phyloP scores from a whole-genome alignment of 1,284 basidiomycete genomes.

The Ganoderma lucidum region DNA sequence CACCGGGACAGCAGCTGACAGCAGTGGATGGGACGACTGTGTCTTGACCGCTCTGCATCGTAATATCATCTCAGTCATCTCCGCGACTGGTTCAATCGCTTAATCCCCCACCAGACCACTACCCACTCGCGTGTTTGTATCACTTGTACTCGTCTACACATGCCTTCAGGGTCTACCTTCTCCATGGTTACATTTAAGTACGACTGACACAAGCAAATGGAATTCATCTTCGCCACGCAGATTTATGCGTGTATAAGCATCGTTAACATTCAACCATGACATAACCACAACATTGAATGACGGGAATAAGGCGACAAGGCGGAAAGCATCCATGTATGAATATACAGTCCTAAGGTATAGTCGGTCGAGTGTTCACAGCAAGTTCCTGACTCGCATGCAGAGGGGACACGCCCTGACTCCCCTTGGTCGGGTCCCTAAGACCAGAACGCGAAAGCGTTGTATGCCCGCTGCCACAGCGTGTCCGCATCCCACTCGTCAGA shows the following conservation, averaged over 20 bases:
- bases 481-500: not conserved
- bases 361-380: not conserved
- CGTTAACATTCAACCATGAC: not conserved
- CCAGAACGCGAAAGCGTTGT: slow-evolving; percentile 1
- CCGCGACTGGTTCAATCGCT: not conserved
- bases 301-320: not conserved
- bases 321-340: not conserved
- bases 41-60: not conserved
- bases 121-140: not conserved
- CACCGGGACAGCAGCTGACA: not conserved
- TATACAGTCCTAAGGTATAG: not conserved
- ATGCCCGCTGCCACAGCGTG: slow-evolving; percentile 3
- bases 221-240: not conserved
- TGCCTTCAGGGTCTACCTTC: not conserved
- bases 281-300: not conserved
- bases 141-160: not conserved
- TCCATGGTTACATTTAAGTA: not conserved
- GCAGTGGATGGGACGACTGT: not conserved
- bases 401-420: no score
- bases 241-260: not conserved
- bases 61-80: not conserved
- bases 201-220: not conserved
- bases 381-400: not conserved
- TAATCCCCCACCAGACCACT: not conserved
- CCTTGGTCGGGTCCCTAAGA: not conserved